Evolutionary conservation across 139 green algal species (phyloP).

Genomic region (Haematococcus sp.): DNA sequence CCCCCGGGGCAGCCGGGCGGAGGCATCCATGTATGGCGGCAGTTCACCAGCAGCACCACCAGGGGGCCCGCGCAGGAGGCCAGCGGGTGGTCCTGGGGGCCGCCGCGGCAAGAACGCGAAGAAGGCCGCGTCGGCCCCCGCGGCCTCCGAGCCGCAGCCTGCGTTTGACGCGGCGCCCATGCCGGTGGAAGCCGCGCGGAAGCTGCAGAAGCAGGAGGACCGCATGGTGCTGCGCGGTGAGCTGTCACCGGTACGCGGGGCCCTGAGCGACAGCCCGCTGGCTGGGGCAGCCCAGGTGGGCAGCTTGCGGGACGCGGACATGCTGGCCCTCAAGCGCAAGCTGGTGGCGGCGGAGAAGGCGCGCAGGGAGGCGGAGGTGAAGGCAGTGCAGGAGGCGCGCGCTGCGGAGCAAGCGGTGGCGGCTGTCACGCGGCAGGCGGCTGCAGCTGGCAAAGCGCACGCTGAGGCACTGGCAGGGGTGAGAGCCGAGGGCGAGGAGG

Average conservation of each 20-base stretch:
- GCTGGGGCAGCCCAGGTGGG: neutral
- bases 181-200: neutral
- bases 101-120: too few relatives aligned
- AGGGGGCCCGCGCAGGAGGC: too few relatives aligned
- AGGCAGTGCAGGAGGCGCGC: neutral
- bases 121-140: too few relatives aligned
- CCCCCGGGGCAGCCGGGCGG: too few relatives aligned
- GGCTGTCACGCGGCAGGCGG: conserved; percentile 5
- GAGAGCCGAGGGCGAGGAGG: neutral
- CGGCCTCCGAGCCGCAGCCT: neutral
- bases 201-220: conserved; percentile 15
- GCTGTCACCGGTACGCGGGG: neutral
- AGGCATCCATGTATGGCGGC: too few relatives aligned
- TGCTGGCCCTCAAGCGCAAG: conserved; percentile 18
- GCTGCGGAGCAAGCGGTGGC: neutral
- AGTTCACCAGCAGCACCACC: too few relatives aligned
- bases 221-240: neutral
- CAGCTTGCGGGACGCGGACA: conserved; percentile 11
- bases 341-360: conserved; percentile 24
- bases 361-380: neutral
- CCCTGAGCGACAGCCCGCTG: neutral
- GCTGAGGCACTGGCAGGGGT: neutral
- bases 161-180: conserved; percentile 8
- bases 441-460: neutral
- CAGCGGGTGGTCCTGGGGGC: too few relatives aligned